Evolutionary conservation across 352 stramenopile species (phyloP), one percentile per base, ranked within the genome.

Genomic region (Phytopythium helicoides): DNA sequence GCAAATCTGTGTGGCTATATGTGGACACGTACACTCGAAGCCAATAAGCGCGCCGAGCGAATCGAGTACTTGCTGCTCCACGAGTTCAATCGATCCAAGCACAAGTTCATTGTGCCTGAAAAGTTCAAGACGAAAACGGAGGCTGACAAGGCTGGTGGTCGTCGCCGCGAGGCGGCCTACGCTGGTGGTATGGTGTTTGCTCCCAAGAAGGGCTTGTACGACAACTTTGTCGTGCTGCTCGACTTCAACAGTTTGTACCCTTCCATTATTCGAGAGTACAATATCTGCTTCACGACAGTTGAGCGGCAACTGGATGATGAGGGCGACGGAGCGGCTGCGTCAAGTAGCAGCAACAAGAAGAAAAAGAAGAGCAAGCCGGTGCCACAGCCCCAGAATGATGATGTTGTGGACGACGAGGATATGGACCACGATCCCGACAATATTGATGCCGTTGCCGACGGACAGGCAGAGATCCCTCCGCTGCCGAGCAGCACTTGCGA

Each of bases 171-270:
- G 52, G 90, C 96, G 6, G 97, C 95, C n/a, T 99, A 99, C 69
- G 89, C 88, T 21, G 97, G 97, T 71, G 98, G 98, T 66, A 94
- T 99, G 66, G 97, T 99, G 31, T 94, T 99, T 64, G 97, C 99
- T 40, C 98, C 98, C 3, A 99, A 99, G 80, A 98, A 98, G 63
- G 97, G 97, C 25, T 76, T 99, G 1, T 99, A 99, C 76, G 98
- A 99, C 80, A 98, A 98, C 47, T 99, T 98, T 68, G 98, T 99
- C 53, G 86, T 99, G 47, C 73, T 99, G 41, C 70, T 99, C 36
- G 98, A 99, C 89, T 99, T 99, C 76, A 99, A 99, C 83, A 99
- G 92, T 85, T 82, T 99, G 58, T 99, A 99, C 71, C 98, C 98
- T 16, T 99, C 94, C 21, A 98, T 99, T 61, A 99, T 99, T 57